Evolutionary conservation across 345 rosid species (phyloP).

Genomic region (Brassica juncea): DNA sequence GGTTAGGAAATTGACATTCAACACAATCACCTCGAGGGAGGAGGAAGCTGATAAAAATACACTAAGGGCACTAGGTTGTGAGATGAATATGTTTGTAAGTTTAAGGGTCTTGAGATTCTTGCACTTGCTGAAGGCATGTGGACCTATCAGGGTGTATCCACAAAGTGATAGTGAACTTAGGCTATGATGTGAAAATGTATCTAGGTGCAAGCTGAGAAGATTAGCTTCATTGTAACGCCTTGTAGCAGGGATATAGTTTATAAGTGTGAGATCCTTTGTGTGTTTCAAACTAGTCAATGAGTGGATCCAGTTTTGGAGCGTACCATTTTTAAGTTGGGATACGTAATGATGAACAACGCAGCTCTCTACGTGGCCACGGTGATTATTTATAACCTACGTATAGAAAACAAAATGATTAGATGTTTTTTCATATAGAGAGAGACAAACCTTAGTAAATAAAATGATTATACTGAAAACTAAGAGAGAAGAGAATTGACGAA

Average conservation of each 20-base stretch:
- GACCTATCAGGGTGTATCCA: neutral
- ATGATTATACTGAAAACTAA: no score
- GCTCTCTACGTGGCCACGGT: no score
- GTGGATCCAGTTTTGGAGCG: neutral
- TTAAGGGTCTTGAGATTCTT: conserved; percentile 9
- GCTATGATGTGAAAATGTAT: neutral
- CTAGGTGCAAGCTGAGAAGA: neutral
- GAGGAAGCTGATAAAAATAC: neutral
- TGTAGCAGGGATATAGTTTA: neutral
- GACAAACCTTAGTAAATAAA: no score
- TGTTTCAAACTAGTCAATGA: neutral
- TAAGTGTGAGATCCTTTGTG: neutral
- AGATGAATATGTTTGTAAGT: neutral
- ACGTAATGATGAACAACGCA: no score
- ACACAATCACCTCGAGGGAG: conserved; percentile 20
- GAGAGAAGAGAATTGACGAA: no score
- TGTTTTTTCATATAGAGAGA: no score
- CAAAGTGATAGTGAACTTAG: conserved; percentile 23
- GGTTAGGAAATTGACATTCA: neutral
- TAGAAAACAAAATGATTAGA: no score
- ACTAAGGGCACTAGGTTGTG: neutral
- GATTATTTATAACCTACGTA: no score
- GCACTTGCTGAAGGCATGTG: neutral
- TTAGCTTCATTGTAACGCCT: neutral
- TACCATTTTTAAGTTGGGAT: no score